Evolutionary conservation across 164 flowering plant genomes (phyloP).

Genomic region (Magnolia sinica): DNA sequence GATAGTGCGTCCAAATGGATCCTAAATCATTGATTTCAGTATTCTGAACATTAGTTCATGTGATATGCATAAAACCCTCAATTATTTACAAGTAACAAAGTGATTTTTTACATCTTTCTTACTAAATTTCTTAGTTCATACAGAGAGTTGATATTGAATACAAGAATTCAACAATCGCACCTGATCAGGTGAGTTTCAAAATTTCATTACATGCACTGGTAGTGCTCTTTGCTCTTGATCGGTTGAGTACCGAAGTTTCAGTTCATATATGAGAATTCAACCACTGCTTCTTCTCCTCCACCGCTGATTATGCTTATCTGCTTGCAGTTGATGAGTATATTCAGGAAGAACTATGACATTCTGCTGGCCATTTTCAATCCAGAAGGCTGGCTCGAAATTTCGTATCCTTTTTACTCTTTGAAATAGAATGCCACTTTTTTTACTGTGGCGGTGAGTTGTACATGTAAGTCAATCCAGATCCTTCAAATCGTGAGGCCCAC

Average conservation of each 20-base stretch:
- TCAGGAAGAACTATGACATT: slow-evolving; percentile 66
- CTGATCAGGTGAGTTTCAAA: slow-evolving; percentile 59
- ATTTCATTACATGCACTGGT: background rate
- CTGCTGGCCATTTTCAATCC: slow-evolving; percentile 88
- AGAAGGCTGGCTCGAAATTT: slow-evolving; percentile 89
- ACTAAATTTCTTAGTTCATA: slow-evolving; percentile 1
- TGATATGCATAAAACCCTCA: background rate
- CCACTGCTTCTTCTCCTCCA: background rate
- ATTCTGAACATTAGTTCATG: background rate
- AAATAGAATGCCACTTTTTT: background rate
- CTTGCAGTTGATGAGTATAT: slow-evolving; percentile 73
- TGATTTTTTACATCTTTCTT: background rate
- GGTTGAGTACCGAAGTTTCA: background rate
- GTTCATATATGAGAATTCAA: too few relatives aligned
- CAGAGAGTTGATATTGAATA: slow-evolving; percentile 80
- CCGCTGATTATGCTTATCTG: background rate
- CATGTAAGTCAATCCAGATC: background rate
- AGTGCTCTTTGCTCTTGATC: background rate
- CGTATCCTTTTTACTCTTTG: slow-evolving; percentile 55
- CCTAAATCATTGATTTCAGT: background rate
- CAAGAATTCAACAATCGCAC: slow-evolving; percentile 57
- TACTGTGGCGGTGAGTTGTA: background rate
- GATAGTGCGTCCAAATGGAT: background rate
- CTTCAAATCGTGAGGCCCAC: background rate
- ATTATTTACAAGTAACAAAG: background rate